Base-by-base conservation (phyloP, 2,329 filamentous ascomycete species). In the Fusarium piperis region DNA sequence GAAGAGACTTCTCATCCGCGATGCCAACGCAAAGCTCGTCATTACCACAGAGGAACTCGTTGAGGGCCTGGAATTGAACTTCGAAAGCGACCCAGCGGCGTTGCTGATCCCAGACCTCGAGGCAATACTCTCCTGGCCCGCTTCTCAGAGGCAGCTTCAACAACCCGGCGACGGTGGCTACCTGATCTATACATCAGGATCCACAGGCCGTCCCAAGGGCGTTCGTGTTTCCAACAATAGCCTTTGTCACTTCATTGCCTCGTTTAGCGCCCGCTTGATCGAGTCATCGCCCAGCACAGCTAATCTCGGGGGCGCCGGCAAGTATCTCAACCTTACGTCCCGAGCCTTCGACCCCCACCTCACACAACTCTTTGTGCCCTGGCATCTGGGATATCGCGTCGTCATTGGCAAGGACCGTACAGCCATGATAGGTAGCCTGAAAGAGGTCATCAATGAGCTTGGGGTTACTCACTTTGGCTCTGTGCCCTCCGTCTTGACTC, bases 161-260 rank as follows among this genome's bases (percentile, higher is more conserved):
- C 39, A 36, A 32, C 15, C 6, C 4, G 41, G 32, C 16, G 1
- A 33, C 9, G 67, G 67, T 1, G 68, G 68, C 3, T 70, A 70
- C 32, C 68, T 70, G 2, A 67, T 70, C 11, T 70, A 70, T 6
- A 71, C 68, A 0, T 70, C 68, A 3, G 68, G 68, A 0, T 70
- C 68, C 1, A 70, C 68, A 1, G 68, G 68, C 1, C 68, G 63
- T 0, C 68, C 68, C 9, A 70, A 70, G 12, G 68, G 68, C 2
- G 68, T 70, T 2, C 46, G 68, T 0, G 68, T 70, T 2, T 64
- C 68, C 0, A 70, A 71, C 20, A 32, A 2, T 0, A 70, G 59
- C 39, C 48, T 70, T 7, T 59, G 53, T 1, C 68, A 71, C 26
- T 70, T 68, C n/a, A 26, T 70, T 13, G 39, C 63, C 8, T 59